Base-by-base conservation (phyloP, 345 rosid genomes). In the Rhizophora mangle region DNA sequence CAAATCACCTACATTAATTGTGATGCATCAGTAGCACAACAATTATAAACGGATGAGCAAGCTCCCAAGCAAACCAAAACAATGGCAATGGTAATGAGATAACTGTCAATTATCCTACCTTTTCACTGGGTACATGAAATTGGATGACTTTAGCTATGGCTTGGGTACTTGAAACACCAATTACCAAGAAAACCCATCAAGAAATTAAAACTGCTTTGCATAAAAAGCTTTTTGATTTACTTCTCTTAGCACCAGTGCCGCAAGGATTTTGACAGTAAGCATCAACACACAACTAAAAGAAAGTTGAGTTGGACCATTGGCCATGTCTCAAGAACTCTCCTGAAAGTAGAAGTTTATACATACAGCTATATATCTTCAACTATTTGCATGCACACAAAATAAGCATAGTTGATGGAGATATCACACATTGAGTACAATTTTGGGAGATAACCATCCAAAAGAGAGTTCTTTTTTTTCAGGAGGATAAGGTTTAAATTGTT, bases 1-100 rank as follows among this genome's bases (percentile, higher is more conserved):
- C 32, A 83, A 79, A 69, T 76, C 80, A 69, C 89, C 98, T 93
- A 78, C 54, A 67, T 62, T 31, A 60, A 60, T 29, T 61, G 46
- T 47, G 64, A 70, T 26, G 69, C 76, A 82, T 72, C 56, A 68
- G 81, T 55, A 63, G 22, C 34, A 52, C 15, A 13, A 20, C 21
- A 43, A 63, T 46, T 8, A 57, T 15, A 53, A 46, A 56, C 6
- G 3, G 49, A 4, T 24, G 73, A 24, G 65, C 22, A 24, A 65
- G 67, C 54, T 60, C 66, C 51, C 36, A 64, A 58, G 30, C n/a
- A 30, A 53, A 11, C 30, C 21, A 52, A 57, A 68, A 31, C 10
- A 43, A 39, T 31, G 18, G 29, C 49, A 11, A 7, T 43, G 0
- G 49, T 43, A 43, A 11, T 13, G 49, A 43, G 49, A 13, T 13